Conservation (phyloP, 2,329 filamentous ascomycete genomes). For the Paramyrothecium sp. region DNA sequence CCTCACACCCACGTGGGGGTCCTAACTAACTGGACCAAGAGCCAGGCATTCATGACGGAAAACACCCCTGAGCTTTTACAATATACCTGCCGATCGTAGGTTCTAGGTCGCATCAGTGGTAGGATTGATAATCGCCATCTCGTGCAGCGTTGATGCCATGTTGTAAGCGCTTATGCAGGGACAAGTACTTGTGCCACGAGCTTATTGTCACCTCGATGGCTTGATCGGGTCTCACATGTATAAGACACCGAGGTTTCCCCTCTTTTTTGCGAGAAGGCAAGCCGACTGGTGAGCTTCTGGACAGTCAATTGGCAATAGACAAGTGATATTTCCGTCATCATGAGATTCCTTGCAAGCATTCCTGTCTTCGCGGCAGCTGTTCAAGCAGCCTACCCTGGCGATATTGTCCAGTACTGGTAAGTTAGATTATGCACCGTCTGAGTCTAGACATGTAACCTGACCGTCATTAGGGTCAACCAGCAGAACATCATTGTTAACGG, state of each 20-base stretch:
- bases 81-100: background rate
- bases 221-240: background rate
- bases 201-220: background rate
- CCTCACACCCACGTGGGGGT: background rate
- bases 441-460: background rate
- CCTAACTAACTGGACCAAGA: background rate
- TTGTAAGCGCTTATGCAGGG: background rate
- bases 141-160: background rate
- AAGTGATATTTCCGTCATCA: background rate
- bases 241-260: background rate
- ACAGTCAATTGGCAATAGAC: background rate
- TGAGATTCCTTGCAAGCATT: background rate
- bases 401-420: slow-evolving; percentile 4
- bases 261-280: background rate
- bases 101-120: background rate
- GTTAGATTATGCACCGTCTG: background rate
- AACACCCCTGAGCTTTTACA: background rate
- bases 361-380: background rate
- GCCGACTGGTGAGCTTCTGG: too few species aligned
- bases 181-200: background rate
- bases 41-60: background rate
- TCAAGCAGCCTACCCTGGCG: slow-evolving; percentile 1
- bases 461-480: background rate
- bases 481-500: background rate
- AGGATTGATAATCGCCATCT: background rate